Percentiles rank a stretch among this genome's conserved stretches.
phyloP scores from a whole-genome alignment of 2,329 filamentous ascomycete species.

The Epichloe sp. region DNA sequence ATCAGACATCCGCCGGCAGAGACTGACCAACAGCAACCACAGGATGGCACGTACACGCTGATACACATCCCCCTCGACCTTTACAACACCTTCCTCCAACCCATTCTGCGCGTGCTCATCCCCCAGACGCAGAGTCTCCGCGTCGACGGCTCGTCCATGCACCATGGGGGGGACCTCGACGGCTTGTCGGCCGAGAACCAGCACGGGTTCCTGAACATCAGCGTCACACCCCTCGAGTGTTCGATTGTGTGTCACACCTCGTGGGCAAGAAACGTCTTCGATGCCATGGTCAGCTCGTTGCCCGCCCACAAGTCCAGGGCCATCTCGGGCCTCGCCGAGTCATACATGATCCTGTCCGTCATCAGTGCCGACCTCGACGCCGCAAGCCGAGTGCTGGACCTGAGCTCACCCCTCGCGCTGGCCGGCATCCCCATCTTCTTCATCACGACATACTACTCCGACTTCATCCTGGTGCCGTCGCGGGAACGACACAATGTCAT shows the following conservation, averaged over 20 bases:
- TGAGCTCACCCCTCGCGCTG: conserved; percentile 81
- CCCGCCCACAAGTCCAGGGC: conserved; percentile 36
- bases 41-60: conserved; percentile 80
- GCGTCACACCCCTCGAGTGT: conserved; percentile 82
- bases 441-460: conserved; percentile 95
- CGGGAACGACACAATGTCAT: conserved; percentile 64
- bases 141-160: conserved; percentile 20
- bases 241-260: conserved; percentile 76
- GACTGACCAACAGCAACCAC: not conserved
- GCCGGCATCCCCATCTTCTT: conserved; percentile 96
- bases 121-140: conserved; percentile 39
- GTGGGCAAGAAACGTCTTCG: conserved; percentile 63
- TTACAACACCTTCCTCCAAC: conserved; percentile 67
- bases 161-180: conserved; percentile 26
- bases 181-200: conserved; percentile 38
- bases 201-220: conserved; percentile 85
- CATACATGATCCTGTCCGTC: conserved; percentile 81
- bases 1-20: no score
- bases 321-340: conserved; percentile 67
- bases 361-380: conserved; percentile 84
- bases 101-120: conserved; percentile 74
- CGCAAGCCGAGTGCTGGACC: conserved; percentile 77
- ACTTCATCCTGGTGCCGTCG: conserved; percentile 84
- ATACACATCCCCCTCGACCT: conserved; percentile 80
- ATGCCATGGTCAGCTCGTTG: conserved; percentile 53